Base-by-base conservation (phyloP, 345 rosid species). In the Clausena lansium region DNA sequence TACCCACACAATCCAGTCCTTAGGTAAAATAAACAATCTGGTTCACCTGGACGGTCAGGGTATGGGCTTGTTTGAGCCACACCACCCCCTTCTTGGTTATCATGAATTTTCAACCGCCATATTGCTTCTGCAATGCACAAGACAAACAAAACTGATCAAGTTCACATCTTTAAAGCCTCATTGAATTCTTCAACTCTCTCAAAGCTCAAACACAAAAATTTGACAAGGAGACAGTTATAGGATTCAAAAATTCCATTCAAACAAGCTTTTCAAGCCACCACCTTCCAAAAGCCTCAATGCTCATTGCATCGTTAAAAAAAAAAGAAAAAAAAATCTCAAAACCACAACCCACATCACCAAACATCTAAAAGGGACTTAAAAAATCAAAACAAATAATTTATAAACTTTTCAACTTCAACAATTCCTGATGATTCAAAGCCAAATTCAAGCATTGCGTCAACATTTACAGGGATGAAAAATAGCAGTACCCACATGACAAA, bases 1-100 rank as follows among this genome's bases (percentile, higher is more conserved):
- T 88, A 92, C 33, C 91, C 88, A 81, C 97, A 91, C 35, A 52
- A 76, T 55, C 97, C 97, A 74, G 92, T 89, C 87, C 93, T 89
- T 14, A 88, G 61, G 84, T 82, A 91, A 81, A 75, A 92, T 33
- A 66, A 83, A 71, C 97, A 92, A 86, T 92, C 91, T 27, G 88
- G 87, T 81, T 87, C 93, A 24, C 95, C 91, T 4, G 93, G 95
- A 71, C 97, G 97, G 83, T 88, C 91, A 20, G 95, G 97, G 78
- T 87, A 91, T 60, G 82, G 83, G 78, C 86, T 79, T 3, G 89
- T 50, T 75, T 86, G 83, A 66, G 84, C 84, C 81, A 71, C 76
- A 50, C 83, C 81, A 33, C 77, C 81, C 65, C 83, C 84, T 57
- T 82, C 86, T 67, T 80, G 81, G 82, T 81, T 82, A 75, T 87